Evolutionary conservation across 2,329 filamentous ascomycete species (phyloP), one percentile per base, ranked within the genome.

Genomic region (Bisporella sp.): DNA sequence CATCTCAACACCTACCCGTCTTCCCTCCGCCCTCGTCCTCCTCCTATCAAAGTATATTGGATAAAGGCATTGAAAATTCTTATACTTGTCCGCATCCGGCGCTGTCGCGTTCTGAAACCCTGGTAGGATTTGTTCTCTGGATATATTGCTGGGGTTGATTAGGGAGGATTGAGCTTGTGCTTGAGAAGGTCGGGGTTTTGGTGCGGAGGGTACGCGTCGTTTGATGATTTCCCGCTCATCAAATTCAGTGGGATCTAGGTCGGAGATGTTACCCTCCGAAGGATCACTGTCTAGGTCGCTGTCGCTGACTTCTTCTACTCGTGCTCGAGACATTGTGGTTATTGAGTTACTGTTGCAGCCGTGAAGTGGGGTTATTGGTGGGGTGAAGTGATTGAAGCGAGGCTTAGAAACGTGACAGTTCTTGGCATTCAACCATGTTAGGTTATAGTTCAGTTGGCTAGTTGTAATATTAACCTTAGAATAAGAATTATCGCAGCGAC

Each of bases 261-360:
- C 82, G 56, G 74, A 72, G 62, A 91, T 87, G 71, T 93, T 87
- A 68, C 84, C 85, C 71, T 96, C 90, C 57, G 89, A 87, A 48
- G 92, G 89, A 72, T 97, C 92, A 11, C 60, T 63, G 8, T 63
- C 83, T 59, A 77, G 76, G 70, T 89, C 86, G 68, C 79, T 83
- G 74, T 95, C 89, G 53, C 84, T 89, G 56, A 96, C 85, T 71
- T 97, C 93, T 78, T 99, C 93, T 69, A 97, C 85, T 54, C 85
- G 84, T 53, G 91, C 82, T 73, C 93, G 84, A 42, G 89, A 87
- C 89, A 95, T 93, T 71, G 63, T 57, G 53, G 46, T 47, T 48
- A 35, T 43, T 41, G 48, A 55, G 48, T 48, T 31, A 46, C 21
- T 47, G 46, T 41, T 46, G 41, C 13, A 13, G 47, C 37, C 45